A percentile compares a stretch with the other conserved stretches of the same genome.
phyloP scores from a whole-genome alignment of 768 basidiomycete genomes.

The Fibroporia radiculosa region DNA sequence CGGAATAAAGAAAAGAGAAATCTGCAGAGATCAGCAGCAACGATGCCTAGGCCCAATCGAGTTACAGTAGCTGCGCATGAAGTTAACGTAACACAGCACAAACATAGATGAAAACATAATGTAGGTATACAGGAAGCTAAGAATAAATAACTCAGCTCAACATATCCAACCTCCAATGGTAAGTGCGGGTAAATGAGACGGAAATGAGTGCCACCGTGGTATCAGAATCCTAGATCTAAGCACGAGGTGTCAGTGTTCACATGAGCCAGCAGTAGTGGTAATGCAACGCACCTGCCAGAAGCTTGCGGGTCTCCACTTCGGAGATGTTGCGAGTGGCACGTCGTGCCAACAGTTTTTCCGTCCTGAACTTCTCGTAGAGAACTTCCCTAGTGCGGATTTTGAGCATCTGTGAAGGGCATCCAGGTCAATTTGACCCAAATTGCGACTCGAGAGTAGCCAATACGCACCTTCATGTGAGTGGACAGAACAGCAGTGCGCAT shows the following conservation, averaged over 20 bases:
- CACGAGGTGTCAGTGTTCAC: neutral
- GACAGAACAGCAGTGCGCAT: slow-evolving; percentile 78
- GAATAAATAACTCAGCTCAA: slow-evolving; percentile 2
- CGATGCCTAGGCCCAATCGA: too few relatives aligned
- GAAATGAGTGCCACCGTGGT: neutral
- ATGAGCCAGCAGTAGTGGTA: neutral
- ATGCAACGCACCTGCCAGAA: slow-evolving; percentile 56
- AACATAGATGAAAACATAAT: neutral
- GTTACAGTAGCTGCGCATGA: too few relatives aligned
- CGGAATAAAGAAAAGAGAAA: too few relatives aligned
- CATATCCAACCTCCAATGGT: neutral
- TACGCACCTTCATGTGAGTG: slow-evolving; percentile 74
- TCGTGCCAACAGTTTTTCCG: slow-evolving; percentile 82
- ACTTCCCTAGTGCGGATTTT: slow-evolving; percentile 83
- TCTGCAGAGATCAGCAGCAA: too few relatives aligned
- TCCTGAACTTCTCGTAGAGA: slow-evolving; percentile 88
- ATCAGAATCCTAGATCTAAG: slow-evolving; percentile 15
- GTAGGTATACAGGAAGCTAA: slow-evolving; percentile 3
- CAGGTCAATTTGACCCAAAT: neutral
- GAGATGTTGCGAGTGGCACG: slow-evolving; percentile 76
- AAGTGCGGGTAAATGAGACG: neutral
- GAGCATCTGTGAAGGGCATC: slow-evolving; percentile 44
- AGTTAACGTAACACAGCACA: too few relatives aligned
- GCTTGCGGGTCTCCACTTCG: slow-evolving; percentile 61
- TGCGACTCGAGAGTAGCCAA: neutral